Base-by-base conservation (phyloP, 2,329 filamentous ascomycete genomes). In the Trichoderma citrinoviride region DNA sequence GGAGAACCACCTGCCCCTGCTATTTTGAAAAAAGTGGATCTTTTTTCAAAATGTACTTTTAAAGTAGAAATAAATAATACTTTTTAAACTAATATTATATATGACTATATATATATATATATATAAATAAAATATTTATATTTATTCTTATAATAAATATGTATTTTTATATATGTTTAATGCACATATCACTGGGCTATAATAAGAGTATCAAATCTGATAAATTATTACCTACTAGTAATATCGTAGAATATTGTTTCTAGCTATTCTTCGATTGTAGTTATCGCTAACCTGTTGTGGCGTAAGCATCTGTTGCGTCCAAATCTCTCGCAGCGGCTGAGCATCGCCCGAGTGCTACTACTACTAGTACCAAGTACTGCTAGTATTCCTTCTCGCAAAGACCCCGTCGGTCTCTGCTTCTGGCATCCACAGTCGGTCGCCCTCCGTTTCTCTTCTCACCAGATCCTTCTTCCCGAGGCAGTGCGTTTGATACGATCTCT, bases 401-500 rank as follows among this genome's bases (percentile, higher is more conserved):
- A 25, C 23, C 54, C 44, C 29, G 37, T 27, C 46, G 46, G 43
- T 33, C 58, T 52, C 44, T 61, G 29, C 58, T 61, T 29, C 49
- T 43, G 27, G 47, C 58, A 23, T 41, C 40, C 57, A 29, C 43
- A 52, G 57, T 37, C 54, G 23, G 53, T 29, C 56, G 55, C 55
- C 55, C 33, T 40, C 21, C 19, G 56, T 37, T 60, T 49, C 46
- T 41, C 56, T 60, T 60, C 44, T 50, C 29, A 21, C 33, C 27
- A 23, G 44, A 23, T 60, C 33, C 44, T 60, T 49, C 56, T 60
- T 50, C 21, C 43, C 49, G 33, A 27, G 56, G 44, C 14, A 27
- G 25, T 27, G 33, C 37, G 57, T 54, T 41, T 62, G 47, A 46
- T 52, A 62, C 47, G 49, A 62, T 62, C 40, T 44, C 25, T 61